phyloP scores from a whole-genome alignment of 2,329 filamentous ascomycete genomes.

The Apiospora aurea region DNA sequence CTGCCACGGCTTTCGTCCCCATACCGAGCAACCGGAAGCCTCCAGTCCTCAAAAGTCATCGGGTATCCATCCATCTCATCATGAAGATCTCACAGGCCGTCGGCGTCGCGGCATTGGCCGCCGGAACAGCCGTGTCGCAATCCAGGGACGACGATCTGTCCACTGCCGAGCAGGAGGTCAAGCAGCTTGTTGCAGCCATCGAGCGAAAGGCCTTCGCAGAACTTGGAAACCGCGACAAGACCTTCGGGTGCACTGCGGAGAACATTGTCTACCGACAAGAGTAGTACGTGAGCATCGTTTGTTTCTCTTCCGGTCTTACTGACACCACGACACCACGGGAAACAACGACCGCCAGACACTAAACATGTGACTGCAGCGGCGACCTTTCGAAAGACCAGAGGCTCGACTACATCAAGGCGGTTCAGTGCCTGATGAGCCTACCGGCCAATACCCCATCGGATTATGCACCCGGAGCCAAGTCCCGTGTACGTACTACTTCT shows the following conservation, averaged over 20 bases:
- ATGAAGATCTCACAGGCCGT: neutral
- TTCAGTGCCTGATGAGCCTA: slow-evolving; percentile 47
- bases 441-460: slow-evolving; percentile 37
- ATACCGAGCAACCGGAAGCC: neutral
- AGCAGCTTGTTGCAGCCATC: neutral
- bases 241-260: neutral
- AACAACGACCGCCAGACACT: neutral
- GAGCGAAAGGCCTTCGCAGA: neutral
- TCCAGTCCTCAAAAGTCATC: neutral
- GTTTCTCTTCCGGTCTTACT: too few relatives aligned
- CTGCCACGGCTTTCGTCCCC: neutral
- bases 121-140: neutral
- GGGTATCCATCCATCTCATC: neutral
- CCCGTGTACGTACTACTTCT: slow-evolving; percentile 28
- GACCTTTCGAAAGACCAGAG: slow-evolving; percentile 33
- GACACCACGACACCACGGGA: too few relatives aligned
- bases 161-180: neutral
- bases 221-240: neutral
- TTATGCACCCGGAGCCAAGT: slow-evolving; percentile 42
- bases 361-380: neutral
- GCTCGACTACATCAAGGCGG: slow-evolving; percentile 47
- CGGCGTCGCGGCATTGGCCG: neutral
- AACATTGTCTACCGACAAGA: neutral
- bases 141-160: neutral
- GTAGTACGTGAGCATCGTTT: neutral